Conservation (phyloP, 2,329 filamentous ascomycete species). For the Ophioceras dolichostomum region DNA sequence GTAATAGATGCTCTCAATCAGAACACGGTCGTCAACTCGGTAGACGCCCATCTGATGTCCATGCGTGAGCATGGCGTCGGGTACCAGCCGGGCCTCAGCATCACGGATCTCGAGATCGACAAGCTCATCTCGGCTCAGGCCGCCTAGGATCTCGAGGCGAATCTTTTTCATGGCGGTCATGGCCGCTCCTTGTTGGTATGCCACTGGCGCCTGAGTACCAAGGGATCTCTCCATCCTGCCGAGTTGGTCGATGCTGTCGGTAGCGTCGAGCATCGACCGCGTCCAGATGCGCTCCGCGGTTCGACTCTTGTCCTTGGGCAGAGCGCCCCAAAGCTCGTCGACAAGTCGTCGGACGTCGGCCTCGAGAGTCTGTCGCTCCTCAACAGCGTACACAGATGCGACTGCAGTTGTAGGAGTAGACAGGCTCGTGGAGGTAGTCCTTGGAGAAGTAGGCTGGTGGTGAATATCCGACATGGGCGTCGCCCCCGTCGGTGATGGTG, state of each 20-base stretch:
- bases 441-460: background rate
- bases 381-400: background rate
- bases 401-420: too few relatives aligned
- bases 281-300: background rate
- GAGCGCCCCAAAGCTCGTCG: background rate
- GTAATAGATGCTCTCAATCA: background rate
- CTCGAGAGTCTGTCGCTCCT: background rate
- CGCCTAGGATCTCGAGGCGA: background rate
- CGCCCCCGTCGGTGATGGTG: background rate
- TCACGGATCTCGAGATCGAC: background rate
- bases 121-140: background rate
- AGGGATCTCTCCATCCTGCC: background rate
- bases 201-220: background rate
- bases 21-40: background rate
- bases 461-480: background rate
- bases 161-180: constrained; percentile 1
- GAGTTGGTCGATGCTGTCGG: background rate
- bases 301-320: background rate
- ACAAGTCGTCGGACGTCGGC: background rate
- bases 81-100: too few relatives aligned
- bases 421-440: too few relatives aligned
- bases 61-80: background rate
- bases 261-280: background rate
- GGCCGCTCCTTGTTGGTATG: background rate
- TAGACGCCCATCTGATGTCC: background rate